phyloP scores from a whole-genome alignment of 129 eudicot species.

The Artemisia argyi region DNA sequence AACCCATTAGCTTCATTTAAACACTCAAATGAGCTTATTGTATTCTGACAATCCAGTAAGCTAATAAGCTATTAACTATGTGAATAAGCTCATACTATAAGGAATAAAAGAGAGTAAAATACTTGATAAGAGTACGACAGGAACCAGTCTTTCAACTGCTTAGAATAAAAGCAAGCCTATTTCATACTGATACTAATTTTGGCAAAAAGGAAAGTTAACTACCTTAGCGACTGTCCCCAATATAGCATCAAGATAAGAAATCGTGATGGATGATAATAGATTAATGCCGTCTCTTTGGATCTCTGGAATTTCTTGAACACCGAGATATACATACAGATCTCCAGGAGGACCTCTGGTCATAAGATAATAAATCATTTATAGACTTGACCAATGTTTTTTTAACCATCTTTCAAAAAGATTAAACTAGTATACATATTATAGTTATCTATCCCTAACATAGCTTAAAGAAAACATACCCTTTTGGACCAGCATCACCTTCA shows the following conservation, averaged over 20 bases:
- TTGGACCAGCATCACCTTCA: slow-evolving; percentile 99
- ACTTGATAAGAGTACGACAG: background rate
- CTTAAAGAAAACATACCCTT: slow-evolving; percentile 57
- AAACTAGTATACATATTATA: too few relatives aligned
- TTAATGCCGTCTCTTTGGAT: slow-evolving; percentile 96
- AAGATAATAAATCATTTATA: background rate
- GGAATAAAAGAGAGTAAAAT: background rate
- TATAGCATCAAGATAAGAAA: slow-evolving; percentile 91
- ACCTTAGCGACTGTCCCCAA: slow-evolving; percentile 86
- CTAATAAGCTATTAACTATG: too few relatives aligned
- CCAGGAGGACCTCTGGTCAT: slow-evolving; percentile 83
- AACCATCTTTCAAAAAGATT: too few relatives aligned
- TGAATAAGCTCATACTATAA: background rate
- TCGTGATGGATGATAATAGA: slow-evolving; percentile 63
- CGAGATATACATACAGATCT: slow-evolving; percentile 93
- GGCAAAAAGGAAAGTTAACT: slow-evolving; percentile 5
- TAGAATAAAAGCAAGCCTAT: background rate
- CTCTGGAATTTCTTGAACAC: slow-evolving; percentile 87
- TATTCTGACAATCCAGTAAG: too few relatives aligned
- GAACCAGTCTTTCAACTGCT: background rate
- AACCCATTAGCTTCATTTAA: too few relatives aligned
- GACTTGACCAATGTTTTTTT: background rate
- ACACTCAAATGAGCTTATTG: too few relatives aligned
- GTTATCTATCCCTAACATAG: background rate
- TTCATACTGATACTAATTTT: background rate